Conservation (phyloP, 768 basidiomycete genomes). For the Galerina marginata region DNA sequence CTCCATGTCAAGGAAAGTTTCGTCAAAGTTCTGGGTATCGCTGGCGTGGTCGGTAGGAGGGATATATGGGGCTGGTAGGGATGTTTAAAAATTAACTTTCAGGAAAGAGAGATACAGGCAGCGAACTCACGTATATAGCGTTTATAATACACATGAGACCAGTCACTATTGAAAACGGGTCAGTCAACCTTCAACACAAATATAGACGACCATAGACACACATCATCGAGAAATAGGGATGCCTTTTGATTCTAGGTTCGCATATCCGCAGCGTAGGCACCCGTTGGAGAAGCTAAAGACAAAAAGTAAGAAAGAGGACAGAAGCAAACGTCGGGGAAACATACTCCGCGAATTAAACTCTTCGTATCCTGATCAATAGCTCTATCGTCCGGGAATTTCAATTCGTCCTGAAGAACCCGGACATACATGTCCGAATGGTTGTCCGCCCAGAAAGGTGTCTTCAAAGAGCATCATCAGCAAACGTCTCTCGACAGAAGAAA, state of each 20-base stretch:
- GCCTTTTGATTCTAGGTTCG: slow-evolving; percentile 92
- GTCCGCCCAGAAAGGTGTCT: slow-evolving; percentile 94
- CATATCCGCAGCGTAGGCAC: slow-evolving; percentile 90
- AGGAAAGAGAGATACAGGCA: slow-evolving; percentile 5
- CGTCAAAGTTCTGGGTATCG: slow-evolving; percentile 98
- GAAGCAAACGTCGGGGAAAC: slow-evolving; percentile 32
- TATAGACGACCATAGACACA: slow-evolving; percentile 41
- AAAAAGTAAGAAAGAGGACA: slow-evolving; percentile 14
- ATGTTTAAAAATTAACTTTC: slow-evolving; percentile 3
- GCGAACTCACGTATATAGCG: slow-evolving; percentile 84
- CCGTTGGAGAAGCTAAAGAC: slow-evolving; percentile 81
- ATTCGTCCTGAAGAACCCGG: slow-evolving; percentile 87
- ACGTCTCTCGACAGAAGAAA: slow-evolving; percentile 17
- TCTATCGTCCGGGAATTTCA: slow-evolving; percentile 87
- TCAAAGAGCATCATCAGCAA: slow-evolving; percentile 4
- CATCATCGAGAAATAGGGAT: slow-evolving; percentile 97
- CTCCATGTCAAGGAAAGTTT: slow-evolving; percentile 95
- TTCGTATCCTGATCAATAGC: slow-evolving; percentile 96
- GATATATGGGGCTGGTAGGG: slow-evolving; percentile 82
- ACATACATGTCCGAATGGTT: slow-evolving; percentile 97
- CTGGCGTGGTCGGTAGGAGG: slow-evolving; percentile 92
- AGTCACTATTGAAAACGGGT: slow-evolving; percentile 62
- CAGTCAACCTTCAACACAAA: slow-evolving; percentile 17
- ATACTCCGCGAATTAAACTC: slow-evolving; percentile 91
- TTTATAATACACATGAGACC: slow-evolving; percentile 94